Conservation (phyloP, 2,329 filamentous ascomycete species). For the Penicillium sp. region DNA sequence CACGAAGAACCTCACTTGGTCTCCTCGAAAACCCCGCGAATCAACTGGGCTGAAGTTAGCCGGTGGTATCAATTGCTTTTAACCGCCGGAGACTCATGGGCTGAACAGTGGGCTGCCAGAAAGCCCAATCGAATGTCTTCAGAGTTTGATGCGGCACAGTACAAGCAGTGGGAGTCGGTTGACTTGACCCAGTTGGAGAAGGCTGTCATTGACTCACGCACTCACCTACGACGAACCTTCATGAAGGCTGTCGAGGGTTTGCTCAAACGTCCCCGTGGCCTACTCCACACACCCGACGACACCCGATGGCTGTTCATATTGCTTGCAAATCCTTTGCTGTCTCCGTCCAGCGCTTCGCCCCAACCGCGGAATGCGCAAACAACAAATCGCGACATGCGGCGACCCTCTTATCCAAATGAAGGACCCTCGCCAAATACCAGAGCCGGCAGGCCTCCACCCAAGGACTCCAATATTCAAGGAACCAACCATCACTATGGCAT, state of each 20-base stretch:
- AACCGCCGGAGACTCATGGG: conserved; percentile 64
- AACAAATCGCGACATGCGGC: conserved; percentile 20
- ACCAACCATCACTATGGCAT: conserved; percentile 72
- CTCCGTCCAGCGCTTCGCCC: conserved; percentile 37
- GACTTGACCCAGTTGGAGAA: conserved; percentile 45
- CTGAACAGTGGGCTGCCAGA: conserved; percentile 52
- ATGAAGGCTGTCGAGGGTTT: conserved; percentile 74
- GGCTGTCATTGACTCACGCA: conserved; percentile 56
- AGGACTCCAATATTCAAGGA: conserved; percentile 21
- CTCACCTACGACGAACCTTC: conserved; percentile 62
- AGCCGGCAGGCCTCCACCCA: conserved; percentile 13
- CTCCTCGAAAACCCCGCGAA: conserved; percentile 57
- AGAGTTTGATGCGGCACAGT: conserved; percentile 17
- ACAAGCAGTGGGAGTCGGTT: conserved; percentile 38
- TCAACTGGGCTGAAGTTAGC: conserved; percentile 66
- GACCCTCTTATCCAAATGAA: conserved; percentile 26
- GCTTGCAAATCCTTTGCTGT: conserved; percentile 70
- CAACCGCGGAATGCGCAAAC: conserved; percentile 11
- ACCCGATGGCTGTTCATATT: conserved; percentile 73
- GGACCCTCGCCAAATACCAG: conserved; percentile 12
- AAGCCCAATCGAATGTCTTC: conserved; percentile 29
- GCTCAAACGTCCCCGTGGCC: conserved; percentile 70
- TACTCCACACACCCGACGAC: conserved; percentile 62
- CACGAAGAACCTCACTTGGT: conserved; percentile 36
- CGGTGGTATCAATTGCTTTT: conserved; percentile 70